These are phyloP conservation scores for Phytophthora chlamydospora DNA, from an alignment of 352 stramenopile genomes.

Conservation along the genomic window DNA sequence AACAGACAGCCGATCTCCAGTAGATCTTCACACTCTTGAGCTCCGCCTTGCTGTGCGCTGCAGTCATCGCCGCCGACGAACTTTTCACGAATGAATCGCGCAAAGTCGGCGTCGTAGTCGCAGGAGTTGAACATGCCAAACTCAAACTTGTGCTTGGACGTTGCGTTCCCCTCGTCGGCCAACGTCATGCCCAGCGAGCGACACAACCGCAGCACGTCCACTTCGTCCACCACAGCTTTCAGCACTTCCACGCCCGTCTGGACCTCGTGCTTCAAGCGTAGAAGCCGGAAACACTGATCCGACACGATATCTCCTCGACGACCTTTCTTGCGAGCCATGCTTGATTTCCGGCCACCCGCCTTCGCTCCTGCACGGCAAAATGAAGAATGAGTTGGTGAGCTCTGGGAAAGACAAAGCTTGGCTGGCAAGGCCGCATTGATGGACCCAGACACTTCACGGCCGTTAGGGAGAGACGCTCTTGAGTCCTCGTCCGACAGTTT, in stretches of 20 bases:
- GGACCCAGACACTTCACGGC: background rate
- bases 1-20: slow-evolving; percentile 57
- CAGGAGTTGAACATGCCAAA: slow-evolving; percentile 43
- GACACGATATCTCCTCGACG: background rate
- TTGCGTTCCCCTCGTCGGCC: slow-evolving; percentile 15
- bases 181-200: slow-evolving; percentile 51
- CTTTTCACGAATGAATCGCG: slow-evolving; percentile 54
- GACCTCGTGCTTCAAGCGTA: slow-evolving; percentile 47
- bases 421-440: background rate
- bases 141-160: slow-evolving; percentile 45
- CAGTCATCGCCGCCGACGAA: slow-evolving; percentile 23
- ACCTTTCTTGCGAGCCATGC: slow-evolving; percentile 24
- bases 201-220: slow-evolving; percentile 68
- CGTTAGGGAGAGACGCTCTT: too few species aligned
- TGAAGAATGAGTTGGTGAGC: slow-evolving; percentile 16
- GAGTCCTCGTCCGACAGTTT: too few species aligned
- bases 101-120: slow-evolving; percentile 69
- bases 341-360: background rate
- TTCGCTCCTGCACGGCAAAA: slow-evolving; percentile 23
- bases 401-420: background rate
- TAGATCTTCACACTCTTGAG: slow-evolving; percentile 2
- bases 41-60: background rate
- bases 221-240: slow-evolving; percentile 69
- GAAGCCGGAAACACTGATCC: slow-evolving; percentile 54
- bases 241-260: slow-evolving; percentile 66